phyloP scores from a whole-genome alignment of 1,284 basidiomycete genomes.

The Mycena sp. region DNA sequence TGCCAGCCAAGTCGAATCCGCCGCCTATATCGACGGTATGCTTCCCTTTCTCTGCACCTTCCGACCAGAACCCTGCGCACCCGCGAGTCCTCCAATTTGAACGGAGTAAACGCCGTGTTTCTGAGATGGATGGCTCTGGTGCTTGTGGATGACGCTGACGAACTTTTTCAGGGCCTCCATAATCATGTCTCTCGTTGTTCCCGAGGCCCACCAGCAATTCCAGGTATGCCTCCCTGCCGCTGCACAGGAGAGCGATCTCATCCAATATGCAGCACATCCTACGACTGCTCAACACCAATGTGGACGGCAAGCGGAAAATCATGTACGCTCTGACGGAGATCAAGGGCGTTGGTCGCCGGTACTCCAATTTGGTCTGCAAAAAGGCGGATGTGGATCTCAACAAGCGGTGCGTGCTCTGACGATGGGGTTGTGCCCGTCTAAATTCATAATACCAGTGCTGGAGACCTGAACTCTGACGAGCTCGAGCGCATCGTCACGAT shows the following conservation, averaged over 20 bases:
- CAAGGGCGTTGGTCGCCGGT: conserved; percentile 99
- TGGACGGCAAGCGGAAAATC: conserved; percentile 98
- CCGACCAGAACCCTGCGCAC: background rate
- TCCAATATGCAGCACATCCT: conserved; percentile 84
- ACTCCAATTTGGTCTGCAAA: conserved; percentile 99
- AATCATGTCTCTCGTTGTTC: conserved; percentile 94
- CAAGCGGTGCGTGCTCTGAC: conserved; percentile 85
- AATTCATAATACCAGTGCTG: too few species aligned
- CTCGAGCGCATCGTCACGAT: conserved; percentile 99
- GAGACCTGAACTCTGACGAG: conserved; percentile 96
- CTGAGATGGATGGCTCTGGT: too few species aligned
- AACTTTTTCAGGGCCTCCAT: background rate
- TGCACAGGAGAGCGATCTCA: background rate
- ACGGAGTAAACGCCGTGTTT: background rate
- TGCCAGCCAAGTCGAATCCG: too few species aligned
- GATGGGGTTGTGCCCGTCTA: too few species aligned
- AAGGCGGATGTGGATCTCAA: conserved; percentile 99
- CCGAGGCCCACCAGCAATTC: conserved; percentile 93
- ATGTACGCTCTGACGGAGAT: conserved; percentile 99
- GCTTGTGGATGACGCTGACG: conserved; percentile 21
- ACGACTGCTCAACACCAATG: conserved; percentile 99
- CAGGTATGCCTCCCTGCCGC: conserved; percentile 38
- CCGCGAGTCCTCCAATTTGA: background rate
- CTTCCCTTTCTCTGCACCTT: background rate
- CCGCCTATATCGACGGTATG: too few species aligned